phyloP scores from a whole-genome alignment of 2,329 filamentous ascomycete genomes.

The Aureobasidium leucospermi region DNA sequence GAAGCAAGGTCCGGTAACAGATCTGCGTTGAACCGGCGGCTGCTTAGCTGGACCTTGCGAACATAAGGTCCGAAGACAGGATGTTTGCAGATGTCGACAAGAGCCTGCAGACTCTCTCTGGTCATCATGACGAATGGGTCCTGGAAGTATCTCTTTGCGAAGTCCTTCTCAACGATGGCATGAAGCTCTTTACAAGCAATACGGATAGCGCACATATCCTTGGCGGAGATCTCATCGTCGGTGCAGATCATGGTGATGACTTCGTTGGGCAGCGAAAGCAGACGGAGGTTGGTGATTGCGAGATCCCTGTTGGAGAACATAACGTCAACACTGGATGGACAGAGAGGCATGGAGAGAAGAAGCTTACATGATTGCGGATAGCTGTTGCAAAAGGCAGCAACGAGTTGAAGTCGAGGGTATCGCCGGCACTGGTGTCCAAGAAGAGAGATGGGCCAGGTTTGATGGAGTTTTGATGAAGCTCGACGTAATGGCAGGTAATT shows the following conservation, averaged over 20 bases:
- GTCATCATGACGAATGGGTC: background rate
- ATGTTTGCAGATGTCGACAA: background rate
- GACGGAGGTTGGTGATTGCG: background rate
- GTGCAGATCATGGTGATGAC: background rate
- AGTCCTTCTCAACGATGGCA: background rate
- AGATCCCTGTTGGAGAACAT: rapidly evolving
- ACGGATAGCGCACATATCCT: background rate
- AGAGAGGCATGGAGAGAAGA: too few species aligned
- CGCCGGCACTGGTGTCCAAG: too few species aligned
- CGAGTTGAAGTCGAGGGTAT: too few species aligned
- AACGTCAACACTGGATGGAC: background rate
- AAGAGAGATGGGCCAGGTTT: too few species aligned
- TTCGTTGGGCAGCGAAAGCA: background rate
- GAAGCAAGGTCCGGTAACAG: background rate
- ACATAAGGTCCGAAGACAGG: background rate
- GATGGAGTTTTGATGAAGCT: too few species aligned
- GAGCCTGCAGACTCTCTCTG: background rate
- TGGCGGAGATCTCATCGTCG: background rate
- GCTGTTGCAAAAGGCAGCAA: background rate
- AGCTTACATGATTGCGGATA: background rate
- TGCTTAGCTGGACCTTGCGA: background rate
- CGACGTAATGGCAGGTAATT: too few species aligned
- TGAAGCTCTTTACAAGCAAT: background rate
- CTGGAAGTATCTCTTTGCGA: background rate
- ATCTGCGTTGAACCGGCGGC: background rate